Percentiles rank a stretch among this genome's conserved stretches.
These are phyloP conservation scores for Rutidosis leptorrhynchoides DNA, from an alignment of 129 eudicot species.

Conservation along the genomic window DNA sequence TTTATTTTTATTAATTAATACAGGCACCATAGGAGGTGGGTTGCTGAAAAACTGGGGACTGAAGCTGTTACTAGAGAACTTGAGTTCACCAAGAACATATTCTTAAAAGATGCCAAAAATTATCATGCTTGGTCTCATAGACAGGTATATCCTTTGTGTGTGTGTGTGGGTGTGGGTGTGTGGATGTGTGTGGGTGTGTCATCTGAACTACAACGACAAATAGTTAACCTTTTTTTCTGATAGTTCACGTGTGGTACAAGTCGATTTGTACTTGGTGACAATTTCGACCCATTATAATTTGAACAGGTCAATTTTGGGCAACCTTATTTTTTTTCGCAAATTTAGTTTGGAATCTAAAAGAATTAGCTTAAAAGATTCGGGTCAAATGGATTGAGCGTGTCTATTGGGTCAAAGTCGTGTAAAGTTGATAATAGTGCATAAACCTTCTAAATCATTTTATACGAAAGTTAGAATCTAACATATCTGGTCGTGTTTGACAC, in stretches of 20 bases:
- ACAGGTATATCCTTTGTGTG: no score
- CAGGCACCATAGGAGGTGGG: conserved; percentile 99
- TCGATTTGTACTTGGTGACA: not conserved
- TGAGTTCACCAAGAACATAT: conserved; percentile 77
- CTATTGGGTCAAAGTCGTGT: not conserved
- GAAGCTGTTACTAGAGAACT: conserved; percentile 58
- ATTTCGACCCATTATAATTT: not conserved
- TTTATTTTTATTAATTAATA: conserved; percentile 23
- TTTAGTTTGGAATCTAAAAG: no score
- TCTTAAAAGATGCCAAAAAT: conserved; percentile 75
- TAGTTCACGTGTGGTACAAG: not conserved
- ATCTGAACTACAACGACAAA: not conserved
- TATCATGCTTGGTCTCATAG: conserved; percentile 99
- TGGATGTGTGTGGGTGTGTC: no score
- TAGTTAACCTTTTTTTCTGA: not conserved
- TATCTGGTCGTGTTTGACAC: not conserved
- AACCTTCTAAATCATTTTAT: not conserved
- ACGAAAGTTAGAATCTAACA: not conserved
- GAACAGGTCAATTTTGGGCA: not conserved
- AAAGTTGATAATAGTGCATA: not conserved
- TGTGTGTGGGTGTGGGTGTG: no score
- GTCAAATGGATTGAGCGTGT: not conserved
- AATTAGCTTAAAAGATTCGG: not conserved
- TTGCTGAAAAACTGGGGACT: conserved; percentile 85
- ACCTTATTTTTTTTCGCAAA: no score